Percentiles rank a stretch among this genome's conserved stretches.
These are phyloP conservation scores for Umbelopsis ramanniana DNA, from an alignment of 192 early-diverging fungal species.

Conservation along the genomic window DNA sequence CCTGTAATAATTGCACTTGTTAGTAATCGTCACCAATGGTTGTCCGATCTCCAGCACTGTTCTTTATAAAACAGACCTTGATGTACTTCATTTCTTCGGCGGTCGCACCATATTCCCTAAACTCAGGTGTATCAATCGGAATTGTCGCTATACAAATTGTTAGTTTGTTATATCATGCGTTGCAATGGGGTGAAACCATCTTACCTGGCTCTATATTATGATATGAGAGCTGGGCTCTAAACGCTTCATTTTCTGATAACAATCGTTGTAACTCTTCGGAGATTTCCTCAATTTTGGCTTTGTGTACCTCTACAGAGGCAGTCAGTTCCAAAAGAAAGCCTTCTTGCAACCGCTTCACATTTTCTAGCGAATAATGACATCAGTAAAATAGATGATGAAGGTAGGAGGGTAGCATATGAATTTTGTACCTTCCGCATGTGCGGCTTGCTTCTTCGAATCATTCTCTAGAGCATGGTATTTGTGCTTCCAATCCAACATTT, in stretches of 20 bases:
- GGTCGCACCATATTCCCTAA: no score
- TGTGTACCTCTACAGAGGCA: not conserved
- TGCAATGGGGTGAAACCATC: not conserved
- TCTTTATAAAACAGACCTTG: not conserved
- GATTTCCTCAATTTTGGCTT: slow-evolving; percentile 8
- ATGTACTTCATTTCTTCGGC: not conserved
- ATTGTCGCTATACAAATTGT: not conserved
- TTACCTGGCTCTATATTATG: slow-evolving; percentile 1
- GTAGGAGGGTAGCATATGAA: not conserved
- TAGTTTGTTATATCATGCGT: not conserved
- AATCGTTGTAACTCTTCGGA: slow-evolving; percentile 2
- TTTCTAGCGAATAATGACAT: not conserved
- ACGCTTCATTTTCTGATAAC: slow-evolving; percentile 1
- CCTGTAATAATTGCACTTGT: not conserved
- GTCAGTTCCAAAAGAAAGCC: not conserved
- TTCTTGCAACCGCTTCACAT: not conserved
- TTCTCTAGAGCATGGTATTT: slow-evolving; percentile 18
- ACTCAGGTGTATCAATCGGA: not conserved
- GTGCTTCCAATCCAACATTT: slow-evolving; percentile 18
- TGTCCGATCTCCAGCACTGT: not conserved
- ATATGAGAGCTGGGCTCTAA: not conserved
- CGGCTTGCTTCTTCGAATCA: not conserved
- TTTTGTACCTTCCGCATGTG: not conserved
- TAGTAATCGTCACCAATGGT: not conserved
- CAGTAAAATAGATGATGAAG: not conserved